These are phyloP conservation scores for Xylariaceae sp. DNA, from an alignment of 2,329 filamentous ascomycete species.

Conservation along the genomic window DNA sequence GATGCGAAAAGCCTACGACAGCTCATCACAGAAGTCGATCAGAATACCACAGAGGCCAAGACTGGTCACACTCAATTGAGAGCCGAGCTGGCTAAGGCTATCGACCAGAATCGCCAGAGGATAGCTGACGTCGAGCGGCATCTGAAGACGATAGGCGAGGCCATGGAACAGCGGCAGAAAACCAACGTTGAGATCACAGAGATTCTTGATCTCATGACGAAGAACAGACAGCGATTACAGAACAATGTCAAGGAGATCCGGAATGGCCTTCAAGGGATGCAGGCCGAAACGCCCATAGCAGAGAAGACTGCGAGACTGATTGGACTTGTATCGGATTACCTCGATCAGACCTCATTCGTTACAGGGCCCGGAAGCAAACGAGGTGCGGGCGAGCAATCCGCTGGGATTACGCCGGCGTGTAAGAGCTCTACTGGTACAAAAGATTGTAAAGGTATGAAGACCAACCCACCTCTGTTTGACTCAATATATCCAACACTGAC, in stretches of 20 bases:
- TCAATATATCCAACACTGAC: neutral
- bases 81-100: neutral
- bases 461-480: no score
- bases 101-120: neutral
- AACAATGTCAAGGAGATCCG: neutral
- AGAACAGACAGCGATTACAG: neutral
- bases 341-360: neutral
- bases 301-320: constrained; percentile 2
- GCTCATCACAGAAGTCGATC: constrained; percentile 1
- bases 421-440: neutral
- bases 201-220: neutral
- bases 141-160: neutral
- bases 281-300: neutral
- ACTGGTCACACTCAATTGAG: neutral
- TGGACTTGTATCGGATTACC: neutral
- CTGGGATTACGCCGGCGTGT: neutral
- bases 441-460: neutral
- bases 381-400: neutral
- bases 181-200: neutral
- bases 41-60: neutral
- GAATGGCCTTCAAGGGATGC: neutral
- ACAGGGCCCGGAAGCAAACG: neutral
- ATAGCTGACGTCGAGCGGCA: neutral
- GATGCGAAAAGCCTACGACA: constrained; percentile 9
- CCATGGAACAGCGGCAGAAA: constrained; percentile 1